These are phyloP conservation scores for Lignosus rhinocerotis DNA, from an alignment of 1,284 basidiomycete genomes.

Conservation along the genomic window DNA sequence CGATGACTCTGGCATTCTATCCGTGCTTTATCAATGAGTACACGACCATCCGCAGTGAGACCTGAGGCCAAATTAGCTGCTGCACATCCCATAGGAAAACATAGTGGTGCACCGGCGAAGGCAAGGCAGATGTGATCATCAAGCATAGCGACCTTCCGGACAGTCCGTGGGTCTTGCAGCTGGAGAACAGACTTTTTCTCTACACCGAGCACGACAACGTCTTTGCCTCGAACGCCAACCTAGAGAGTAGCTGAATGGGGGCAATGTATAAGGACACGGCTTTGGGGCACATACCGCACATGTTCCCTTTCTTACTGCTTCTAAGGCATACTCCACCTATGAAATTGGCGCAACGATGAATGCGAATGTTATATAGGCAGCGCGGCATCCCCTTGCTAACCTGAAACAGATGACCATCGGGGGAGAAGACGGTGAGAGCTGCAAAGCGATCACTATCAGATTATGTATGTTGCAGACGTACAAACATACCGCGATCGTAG, in stretches of 20 bases:
- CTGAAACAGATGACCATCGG: slow-evolving; percentile 93
- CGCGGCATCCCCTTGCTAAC: slow-evolving; percentile 39
- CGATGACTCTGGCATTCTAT: slow-evolving; percentile 98
- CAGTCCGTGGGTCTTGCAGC: slow-evolving; percentile 96
- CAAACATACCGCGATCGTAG: slow-evolving; percentile 70
- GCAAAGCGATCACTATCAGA: neutral
- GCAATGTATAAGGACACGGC: neutral
- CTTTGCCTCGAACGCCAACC: slow-evolving; percentile 95
- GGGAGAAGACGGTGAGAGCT: slow-evolving; percentile 94
- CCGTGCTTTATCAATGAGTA: slow-evolving; percentile 97
- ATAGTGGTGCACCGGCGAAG: slow-evolving; percentile 78
- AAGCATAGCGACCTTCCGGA: slow-evolving; percentile 97
- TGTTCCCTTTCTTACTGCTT: slow-evolving; percentile 96
- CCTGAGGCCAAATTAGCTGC: slow-evolving; percentile 49
- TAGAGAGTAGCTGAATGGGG: slow-evolving; percentile 33
- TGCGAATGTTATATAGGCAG: slow-evolving; percentile 14
- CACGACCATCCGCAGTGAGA: slow-evolving; percentile 95
- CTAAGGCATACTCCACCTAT: slow-evolving; percentile 97
- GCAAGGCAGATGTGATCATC: slow-evolving; percentile 98
- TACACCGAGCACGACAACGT: slow-evolving; percentile 95
- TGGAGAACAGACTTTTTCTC: slow-evolving; percentile 99
- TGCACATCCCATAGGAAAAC: slow-evolving; percentile 9
- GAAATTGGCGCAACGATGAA: slow-evolving; percentile 16
- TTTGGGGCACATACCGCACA: slow-evolving; percentile 74
- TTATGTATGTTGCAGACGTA: neutral